phyloP scores from a whole-genome alignment of 371 early-diverging fungal species.

The Mortierella sp. region DNA sequence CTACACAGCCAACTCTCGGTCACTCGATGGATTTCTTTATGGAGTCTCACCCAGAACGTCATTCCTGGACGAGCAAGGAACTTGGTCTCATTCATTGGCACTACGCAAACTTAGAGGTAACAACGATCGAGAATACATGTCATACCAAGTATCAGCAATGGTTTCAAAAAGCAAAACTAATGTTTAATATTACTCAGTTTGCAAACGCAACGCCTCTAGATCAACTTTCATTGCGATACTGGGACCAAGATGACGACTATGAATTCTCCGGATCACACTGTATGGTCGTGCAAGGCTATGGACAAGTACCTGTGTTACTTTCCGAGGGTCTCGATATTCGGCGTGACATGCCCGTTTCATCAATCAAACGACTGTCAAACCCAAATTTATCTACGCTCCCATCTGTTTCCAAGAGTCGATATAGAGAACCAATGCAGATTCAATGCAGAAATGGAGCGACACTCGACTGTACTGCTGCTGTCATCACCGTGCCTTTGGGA shows the following conservation, averaged over 20 bases:
- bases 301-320: conserved; percentile 54
- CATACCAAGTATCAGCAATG: too few species aligned
- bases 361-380: conserved; percentile 14
- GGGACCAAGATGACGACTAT: conserved; percentile 61
- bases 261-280: conserved; percentile 57
- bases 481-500: conserved; percentile 58
- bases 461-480: conserved; percentile 32
- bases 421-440: conserved; percentile 28
- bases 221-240: conserved; percentile 54
- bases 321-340: conserved; percentile 55
- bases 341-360: conserved; percentile 41
- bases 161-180: too few species aligned
- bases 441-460: conserved; percentile 48
- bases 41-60: conserved; percentile 50
- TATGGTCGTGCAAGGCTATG: conserved; percentile 59
- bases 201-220: conserved; percentile 58
- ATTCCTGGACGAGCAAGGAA: conserved; percentile 38
- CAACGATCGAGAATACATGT: not conserved
- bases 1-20: conserved; percentile 45
- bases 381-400: not conserved
- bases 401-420: not conserved
- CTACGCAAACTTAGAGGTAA: conserved; percentile 59
- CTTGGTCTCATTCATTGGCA: conserved; percentile 60
- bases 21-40: conserved; percentile 59
- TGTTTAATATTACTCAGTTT: conserved; percentile 43